Conservation (phyloP, 139 green algal species). For the Pleodorina starrii region DNA sequence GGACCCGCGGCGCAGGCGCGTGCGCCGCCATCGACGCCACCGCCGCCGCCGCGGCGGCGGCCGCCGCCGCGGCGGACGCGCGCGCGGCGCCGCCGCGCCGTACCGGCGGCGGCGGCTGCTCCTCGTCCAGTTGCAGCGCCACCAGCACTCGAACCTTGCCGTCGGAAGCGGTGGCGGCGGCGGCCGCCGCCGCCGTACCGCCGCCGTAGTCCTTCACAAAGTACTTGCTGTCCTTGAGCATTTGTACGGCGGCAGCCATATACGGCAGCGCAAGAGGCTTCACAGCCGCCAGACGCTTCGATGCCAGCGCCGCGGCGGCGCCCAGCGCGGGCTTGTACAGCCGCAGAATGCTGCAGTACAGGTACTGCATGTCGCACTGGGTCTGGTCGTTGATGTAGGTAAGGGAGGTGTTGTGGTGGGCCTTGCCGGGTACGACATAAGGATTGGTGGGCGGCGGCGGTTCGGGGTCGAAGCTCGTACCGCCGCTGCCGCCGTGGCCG, state of each 20-base stretch:
- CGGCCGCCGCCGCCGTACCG: not conserved
- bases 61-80: not conserved
- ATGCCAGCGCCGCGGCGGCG: not conserved
- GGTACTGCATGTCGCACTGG: constrained; percentile 75
- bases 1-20: not conserved
- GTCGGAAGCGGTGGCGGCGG: constrained; percentile 31
- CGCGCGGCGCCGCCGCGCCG: not conserved
- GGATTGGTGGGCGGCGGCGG: constrained; percentile 27
- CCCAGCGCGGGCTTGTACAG: constrained; percentile 60
- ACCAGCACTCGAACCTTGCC: constrained; percentile 17
- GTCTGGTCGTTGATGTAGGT: constrained; percentile 69
- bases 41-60: not conserved
- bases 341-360: constrained; percentile 78
- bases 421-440: constrained; percentile 34
- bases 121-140: constrained; percentile 24
- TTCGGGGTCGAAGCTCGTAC: constrained; percentile 35
- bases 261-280: constrained; percentile 20
- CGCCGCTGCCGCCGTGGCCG: not conserved
- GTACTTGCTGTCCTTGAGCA: constrained; percentile 88
- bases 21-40: not conserved
- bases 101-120: not conserved
- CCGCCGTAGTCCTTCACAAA: constrained; percentile 88
- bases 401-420: constrained; percentile 48
- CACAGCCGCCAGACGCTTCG: not conserved
- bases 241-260: constrained; percentile 58